Percentiles rank a stretch among this genome's conserved stretches.
Conservation (phyloP, 169 alveolate species). For the Eimeria necatrix region DNA sequence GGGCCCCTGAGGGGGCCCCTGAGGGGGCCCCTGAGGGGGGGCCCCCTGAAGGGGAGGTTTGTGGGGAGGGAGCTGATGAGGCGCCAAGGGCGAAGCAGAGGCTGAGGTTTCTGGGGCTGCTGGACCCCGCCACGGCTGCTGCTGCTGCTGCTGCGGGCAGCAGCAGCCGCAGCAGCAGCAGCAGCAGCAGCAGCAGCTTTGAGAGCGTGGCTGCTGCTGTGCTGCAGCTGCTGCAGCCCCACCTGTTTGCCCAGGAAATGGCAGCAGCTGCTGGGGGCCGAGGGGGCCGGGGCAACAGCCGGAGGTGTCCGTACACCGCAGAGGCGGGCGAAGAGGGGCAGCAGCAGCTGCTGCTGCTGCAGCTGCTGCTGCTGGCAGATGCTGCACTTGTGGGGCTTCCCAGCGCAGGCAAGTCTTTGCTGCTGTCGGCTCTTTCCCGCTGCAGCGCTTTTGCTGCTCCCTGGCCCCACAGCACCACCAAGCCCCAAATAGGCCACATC, state of each 20-base stretch:
- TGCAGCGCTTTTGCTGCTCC: conserved; percentile 77
- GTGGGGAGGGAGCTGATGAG: no score
- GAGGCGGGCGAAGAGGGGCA: conserved; percentile 10
- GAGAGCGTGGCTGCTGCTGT: background rate
- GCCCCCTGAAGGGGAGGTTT: no score
- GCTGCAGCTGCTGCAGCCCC: background rate
- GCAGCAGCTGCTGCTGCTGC: background rate
- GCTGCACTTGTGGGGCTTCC: conserved; percentile 46
- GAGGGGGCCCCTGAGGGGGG: no score
- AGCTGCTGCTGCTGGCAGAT: conserved; percentile 13
- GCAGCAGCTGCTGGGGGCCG: conserved; percentile 35
- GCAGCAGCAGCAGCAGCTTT: background rate
- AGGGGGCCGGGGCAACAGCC: conserved; percentile 61
- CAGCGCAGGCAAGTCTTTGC: conserved; percentile 69
- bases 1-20: no score
- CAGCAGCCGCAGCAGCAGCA: background rate
- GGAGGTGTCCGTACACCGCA: conserved; percentile 7
- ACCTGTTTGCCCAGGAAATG: background rate
- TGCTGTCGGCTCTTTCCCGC: conserved; percentile 72
- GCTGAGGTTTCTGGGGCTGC: background rate
- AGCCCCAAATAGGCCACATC: conserved; percentile 70
- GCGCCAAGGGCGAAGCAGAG: background rate
- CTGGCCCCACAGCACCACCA: conserved; percentile 75
- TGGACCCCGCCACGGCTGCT: background rate
- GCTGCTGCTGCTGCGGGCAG: background rate